Evolutionary conservation across 768 basidiomycete genomes (phyloP), one percentile per base, ranked within the genome.

Genomic region (Suillus hirtellus): DNA sequence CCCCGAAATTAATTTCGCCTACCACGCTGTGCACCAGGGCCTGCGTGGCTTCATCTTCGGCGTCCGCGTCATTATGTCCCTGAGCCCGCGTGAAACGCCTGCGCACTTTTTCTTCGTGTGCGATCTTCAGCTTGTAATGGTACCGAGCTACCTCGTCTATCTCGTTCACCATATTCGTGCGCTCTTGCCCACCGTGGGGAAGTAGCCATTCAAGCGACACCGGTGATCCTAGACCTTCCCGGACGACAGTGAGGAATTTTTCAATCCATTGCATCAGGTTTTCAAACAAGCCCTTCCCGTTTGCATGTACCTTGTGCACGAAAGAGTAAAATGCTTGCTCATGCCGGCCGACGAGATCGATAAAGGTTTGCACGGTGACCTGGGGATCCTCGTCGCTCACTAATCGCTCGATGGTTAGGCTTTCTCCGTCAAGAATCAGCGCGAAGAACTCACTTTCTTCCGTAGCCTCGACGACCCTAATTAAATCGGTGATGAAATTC

Each of bases 301-400:
- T 98, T 52, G 94, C 89, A 72, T 99, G 97, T 2, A 99, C 97
- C 69, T 96, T 97, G 84, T 99, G 95, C 34, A 99, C 96, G 72
- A 99, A 99, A 63, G 83, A 82, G 80, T 99, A 99, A 79, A 99
- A 99, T 0, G 94, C 78, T 71, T 96, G 93, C 69, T 99, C 95
- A 75, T 99, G 97, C 15, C 97, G 86, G 70, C 91, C 86, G 38
- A 99, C 90, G 27, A 99, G 87, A 72, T 94, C 87, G 66, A 99
- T 94, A 72, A 99, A 99, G 2, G 87, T 86, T 73, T 96, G 92
- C 4, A 99, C 97, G 6, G 95, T 96, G 42, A 81, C 78, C 53
- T 86, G 85, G 0, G 97, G 92, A 65, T 98, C 91, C 61, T 89
- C 88, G 73, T 91, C 90, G 66, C 85, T 87, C 61, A 92, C 95